Evolutionary conservation across 2,329 filamentous ascomycete genomes (phyloP).

Genomic region (Talaromyces albobiverticillius): DNA sequence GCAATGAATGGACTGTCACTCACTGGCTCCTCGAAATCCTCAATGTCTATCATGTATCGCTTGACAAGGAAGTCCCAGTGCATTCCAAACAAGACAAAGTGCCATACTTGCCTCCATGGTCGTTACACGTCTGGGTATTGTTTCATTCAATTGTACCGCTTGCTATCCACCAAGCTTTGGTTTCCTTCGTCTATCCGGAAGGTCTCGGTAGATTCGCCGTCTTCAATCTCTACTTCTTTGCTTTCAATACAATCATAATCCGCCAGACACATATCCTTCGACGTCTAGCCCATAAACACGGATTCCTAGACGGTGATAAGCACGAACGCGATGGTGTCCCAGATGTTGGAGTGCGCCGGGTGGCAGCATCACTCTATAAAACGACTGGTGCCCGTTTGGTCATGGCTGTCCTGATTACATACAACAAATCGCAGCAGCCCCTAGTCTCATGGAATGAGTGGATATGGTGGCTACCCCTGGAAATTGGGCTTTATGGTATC

Average conservation of each 20-base stretch:
- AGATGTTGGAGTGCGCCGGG: slow-evolving; percentile 36
- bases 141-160: slow-evolving; percentile 38
- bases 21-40: slow-evolving; percentile 35
- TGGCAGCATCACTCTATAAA: slow-evolving; percentile 31
- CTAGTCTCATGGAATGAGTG: slow-evolving; percentile 27
- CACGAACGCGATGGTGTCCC: slow-evolving; percentile 45
- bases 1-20: slow-evolving; percentile 27
- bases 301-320: slow-evolving; percentile 46
- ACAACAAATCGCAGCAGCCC: slow-evolving; percentile 23
- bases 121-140: slow-evolving; percentile 41
- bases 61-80: slow-evolving; percentile 34
- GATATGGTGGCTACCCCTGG: slow-evolving; percentile 27
- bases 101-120: slow-evolving; percentile 37
- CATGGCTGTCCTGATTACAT: slow-evolving; percentile 34
- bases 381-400: slow-evolving; percentile 32
- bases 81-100: slow-evolving; percentile 43
- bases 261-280: slow-evolving; percentile 39
- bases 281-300: slow-evolving; percentile 35
- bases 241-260: slow-evolving; percentile 43
- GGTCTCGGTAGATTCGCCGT: slow-evolving; percentile 29
- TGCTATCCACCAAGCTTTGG: slow-evolving; percentile 36
- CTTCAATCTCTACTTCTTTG: slow-evolving; percentile 37
- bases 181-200: slow-evolving; percentile 24
- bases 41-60: slow-evolving; percentile 24
- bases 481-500: slow-evolving; percentile 41